These are phyloP conservation scores for Phytomonas serpens DNA, from an alignment of 208 protist species.

Conservation along the genomic window DNA sequence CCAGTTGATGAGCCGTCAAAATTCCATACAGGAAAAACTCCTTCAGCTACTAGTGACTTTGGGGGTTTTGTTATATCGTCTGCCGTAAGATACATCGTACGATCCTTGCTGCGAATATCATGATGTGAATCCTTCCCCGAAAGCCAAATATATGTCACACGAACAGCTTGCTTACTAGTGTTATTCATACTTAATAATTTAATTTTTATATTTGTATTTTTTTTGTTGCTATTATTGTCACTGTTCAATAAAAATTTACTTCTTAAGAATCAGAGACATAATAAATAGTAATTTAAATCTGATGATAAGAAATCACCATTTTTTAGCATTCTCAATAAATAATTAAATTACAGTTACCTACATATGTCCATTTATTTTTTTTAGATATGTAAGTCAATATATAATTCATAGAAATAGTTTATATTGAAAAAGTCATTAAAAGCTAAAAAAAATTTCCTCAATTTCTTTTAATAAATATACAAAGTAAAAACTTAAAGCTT, in stretches of 20 bases:
- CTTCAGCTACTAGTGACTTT: conserved; percentile 57
- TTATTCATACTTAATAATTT: conserved; percentile 9
- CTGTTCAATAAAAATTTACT: not conserved
- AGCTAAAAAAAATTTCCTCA: too few relatives aligned
- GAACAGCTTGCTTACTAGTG: conserved; percentile 33
- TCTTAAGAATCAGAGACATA: not conserved
- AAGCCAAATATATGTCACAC: conserved; percentile 87
- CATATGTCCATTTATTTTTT: too few relatives aligned
- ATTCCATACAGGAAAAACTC: conserved; percentile 94
- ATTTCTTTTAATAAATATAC: too few relatives aligned
- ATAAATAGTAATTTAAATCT: not conserved
- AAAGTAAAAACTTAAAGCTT: too few relatives aligned
- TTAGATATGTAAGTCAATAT: too few relatives aligned
- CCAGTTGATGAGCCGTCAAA: conserved; percentile 94
- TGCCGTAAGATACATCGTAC: conserved; percentile 61
- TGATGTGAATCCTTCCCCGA: conserved; percentile 67
- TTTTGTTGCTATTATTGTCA: conserved; percentile 4
- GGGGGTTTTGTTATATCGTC: conserved; percentile 47
- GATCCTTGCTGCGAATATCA: conserved; percentile 84
- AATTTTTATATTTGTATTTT: conserved; percentile 14
- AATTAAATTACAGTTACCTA: not conserved
- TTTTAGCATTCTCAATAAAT: not conserved
- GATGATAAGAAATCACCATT: not conserved
- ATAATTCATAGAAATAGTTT: too few relatives aligned
- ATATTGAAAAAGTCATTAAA: too few relatives aligned